Conservation (phyloP, 2,329 filamentous ascomycete genomes). For the Hymenoscyphus linearis region DNA sequence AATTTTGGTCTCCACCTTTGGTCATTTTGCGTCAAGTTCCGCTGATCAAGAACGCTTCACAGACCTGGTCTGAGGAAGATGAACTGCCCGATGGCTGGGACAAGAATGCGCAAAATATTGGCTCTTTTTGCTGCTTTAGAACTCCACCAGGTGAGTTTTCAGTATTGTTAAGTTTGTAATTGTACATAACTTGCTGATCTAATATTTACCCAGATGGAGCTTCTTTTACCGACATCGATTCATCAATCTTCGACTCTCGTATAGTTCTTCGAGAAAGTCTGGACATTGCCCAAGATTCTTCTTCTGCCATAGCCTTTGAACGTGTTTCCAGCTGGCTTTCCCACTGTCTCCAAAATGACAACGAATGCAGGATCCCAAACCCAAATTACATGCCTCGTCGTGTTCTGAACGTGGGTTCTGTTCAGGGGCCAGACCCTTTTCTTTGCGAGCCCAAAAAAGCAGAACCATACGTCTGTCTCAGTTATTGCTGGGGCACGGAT, state of each 20-base stretch:
- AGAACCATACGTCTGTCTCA: constrained; percentile 6
- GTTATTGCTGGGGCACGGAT: constrained; percentile 10
- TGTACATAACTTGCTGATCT: neutral
- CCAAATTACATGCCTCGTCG: constrained; percentile 1
- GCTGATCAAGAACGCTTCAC: neutral
- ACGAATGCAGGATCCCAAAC: neutral
- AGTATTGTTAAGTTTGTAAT: neutral
- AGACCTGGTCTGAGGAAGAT: neutral
- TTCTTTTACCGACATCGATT: neutral
- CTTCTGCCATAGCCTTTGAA: constrained; percentile 2
- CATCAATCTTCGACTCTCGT: neutral
- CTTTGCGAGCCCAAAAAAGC: constrained; percentile 3
- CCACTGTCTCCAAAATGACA: constrained; percentile 3
- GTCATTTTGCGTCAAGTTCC: neutral
- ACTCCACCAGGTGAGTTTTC: neutral
- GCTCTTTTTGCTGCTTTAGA: neutral
- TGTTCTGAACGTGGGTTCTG: constrained; percentile 8
- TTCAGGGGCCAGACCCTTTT: neutral
- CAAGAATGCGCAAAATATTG: neutral
- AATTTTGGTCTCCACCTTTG: neutral
- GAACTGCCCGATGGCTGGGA: neutral
- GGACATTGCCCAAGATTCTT: constrained; percentile 6
- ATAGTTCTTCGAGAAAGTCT: constrained; percentile 1
- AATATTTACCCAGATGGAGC: neutral
- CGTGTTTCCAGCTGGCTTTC: neutral